Evolutionary conservation across 2,329 filamentous ascomycete genomes (phyloP), one percentile per base, ranked within the genome.

Genomic region (Westerdykella sp.): DNA sequence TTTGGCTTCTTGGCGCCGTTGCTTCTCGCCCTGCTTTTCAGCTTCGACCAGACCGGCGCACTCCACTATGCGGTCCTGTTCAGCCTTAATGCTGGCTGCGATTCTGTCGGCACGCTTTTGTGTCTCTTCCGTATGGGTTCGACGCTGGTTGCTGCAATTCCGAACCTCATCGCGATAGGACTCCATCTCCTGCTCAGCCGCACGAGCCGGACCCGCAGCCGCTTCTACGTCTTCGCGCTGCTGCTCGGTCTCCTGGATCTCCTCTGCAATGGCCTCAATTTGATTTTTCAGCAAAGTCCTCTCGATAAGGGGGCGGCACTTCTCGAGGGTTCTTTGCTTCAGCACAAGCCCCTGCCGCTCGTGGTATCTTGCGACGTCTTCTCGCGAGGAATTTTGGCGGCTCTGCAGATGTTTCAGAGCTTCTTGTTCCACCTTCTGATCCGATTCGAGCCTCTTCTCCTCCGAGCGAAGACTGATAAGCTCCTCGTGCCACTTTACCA

Each of bases 311-410:
- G 85, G 80, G 32, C 82, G 77, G 21, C 80, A 77, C 30, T 77
- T 77, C 50, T 84, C 74, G 37, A 95, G 73, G 37, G 84, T 73
- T 21, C 77, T 70, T 4, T 91, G 74, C 44, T 77, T 79, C 41
- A 78, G 70, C 56, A 84, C 73, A 39, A 89, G 79, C 41, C 79
- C 75, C 43, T 84, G 79, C 44, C 89, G 80, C 63, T 97, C 84
- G 39, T 80, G 79, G 57, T 93, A 77, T 50, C 87, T 82, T 55
- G 94, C 84, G 18, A 97, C 89, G 57, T 96, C 90, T 9, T 79
- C 82, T 56, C 86, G 80, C 36, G 94, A 79, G 39, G 80, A 77
- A 41, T 76, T 75, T 58, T 97, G 91, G 22, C 88, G 81, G 34
- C 71, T 76, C 60, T 95, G 81, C 37, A 91, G 71, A 42, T 77